A percentile compares a stretch with the other conserved stretches of the same genome.
phyloP scores from a whole-genome alignment of 2,329 filamentous ascomycete species.

The Drechslerella coelobrocha region DNA sequence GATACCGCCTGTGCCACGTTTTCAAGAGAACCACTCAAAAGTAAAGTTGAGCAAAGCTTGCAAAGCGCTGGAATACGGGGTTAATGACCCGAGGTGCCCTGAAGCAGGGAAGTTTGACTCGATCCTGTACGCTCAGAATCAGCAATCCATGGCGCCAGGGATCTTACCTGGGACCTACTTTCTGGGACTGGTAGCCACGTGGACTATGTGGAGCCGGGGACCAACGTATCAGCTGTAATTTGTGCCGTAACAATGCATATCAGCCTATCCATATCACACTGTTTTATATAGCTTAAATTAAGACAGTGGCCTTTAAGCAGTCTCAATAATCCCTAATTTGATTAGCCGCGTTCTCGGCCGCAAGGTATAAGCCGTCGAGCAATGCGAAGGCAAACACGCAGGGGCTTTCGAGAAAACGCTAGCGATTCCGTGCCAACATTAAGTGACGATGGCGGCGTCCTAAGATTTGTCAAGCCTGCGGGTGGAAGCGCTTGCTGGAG shows the following conservation, averaged over 20 bases:
- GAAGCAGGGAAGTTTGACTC: background rate
- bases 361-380: too few species aligned
- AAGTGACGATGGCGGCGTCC: too few species aligned
- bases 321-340: background rate
- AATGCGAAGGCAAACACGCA: constrained; percentile 2
- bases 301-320: background rate
- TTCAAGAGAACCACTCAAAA: too few species aligned
- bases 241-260: background rate
- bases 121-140: background rate
- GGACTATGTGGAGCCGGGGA: background rate
- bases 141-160: constrained; percentile 1
- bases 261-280: background rate
- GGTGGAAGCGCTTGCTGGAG: too few species aligned
- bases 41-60: background rate
- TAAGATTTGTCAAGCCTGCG: too few species aligned
- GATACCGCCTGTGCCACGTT: too few species aligned
- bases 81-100: background rate
- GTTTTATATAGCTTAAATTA: background rate
- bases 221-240: background rate
- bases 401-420: background rate
- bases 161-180: background rate
- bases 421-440: constrained; percentile 6
- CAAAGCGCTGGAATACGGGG: background rate
- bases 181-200: background rate
- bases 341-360: too few species aligned